These are phyloP conservation scores for Dacryopinax spathularia DNA, from an alignment of 768 basidiomycete genomes.

Conservation along the genomic window DNA sequence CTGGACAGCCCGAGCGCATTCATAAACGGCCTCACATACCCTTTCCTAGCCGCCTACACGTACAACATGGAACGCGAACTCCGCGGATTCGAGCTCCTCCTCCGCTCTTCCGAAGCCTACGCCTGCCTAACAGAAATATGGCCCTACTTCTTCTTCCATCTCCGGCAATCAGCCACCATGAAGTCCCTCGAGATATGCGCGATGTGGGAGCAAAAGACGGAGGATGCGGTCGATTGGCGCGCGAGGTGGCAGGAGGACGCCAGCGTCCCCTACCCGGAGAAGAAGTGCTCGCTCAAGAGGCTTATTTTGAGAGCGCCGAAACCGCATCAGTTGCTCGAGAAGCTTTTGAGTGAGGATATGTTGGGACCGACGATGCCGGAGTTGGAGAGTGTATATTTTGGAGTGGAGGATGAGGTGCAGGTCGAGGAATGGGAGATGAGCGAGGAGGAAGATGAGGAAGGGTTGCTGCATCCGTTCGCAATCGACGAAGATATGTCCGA, in stretches of 20 bases:
- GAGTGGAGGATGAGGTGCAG: background rate
- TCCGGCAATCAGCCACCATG: background rate
- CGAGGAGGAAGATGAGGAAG: background rate
- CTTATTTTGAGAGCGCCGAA: background rate
- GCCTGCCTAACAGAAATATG: background rate
- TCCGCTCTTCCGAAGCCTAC: background rate
- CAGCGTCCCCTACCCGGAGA: background rate
- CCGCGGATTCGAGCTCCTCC: background rate
- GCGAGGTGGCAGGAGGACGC: background rate
- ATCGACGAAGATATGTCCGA: background rate
- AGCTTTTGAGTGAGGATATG: background rate
- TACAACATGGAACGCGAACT: background rate
- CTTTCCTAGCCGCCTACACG: background rate
- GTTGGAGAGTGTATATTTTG: background rate
- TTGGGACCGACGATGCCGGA: background rate
- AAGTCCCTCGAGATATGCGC: background rate
- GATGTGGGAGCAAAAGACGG: background rate
- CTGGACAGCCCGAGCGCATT: background rate
- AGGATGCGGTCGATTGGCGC: background rate
- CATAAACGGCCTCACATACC: background rate
- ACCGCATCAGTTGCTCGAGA: background rate
- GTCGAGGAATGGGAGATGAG: background rate
- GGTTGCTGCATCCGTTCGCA: background rate
- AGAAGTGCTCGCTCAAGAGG: background rate
- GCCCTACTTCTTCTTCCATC: conserved; percentile 1